phyloP scores from a whole-genome alignment of 306 rosid species.

The Acmispon strigosus region DNA sequence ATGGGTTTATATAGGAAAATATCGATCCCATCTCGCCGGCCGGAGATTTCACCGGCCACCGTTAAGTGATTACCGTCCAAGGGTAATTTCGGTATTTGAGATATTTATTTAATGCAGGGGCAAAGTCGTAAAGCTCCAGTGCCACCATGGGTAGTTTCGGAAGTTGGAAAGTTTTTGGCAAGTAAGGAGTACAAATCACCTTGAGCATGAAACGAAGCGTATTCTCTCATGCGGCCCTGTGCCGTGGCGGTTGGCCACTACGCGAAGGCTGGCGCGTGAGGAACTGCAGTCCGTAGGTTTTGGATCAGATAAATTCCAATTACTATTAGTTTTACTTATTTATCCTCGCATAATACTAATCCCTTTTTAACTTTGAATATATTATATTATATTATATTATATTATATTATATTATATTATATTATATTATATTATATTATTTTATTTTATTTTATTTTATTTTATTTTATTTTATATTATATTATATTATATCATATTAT shows the following conservation, averaged over 20 bases:
- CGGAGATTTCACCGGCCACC: slow-evolving; percentile 35
- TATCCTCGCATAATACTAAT: neutral
- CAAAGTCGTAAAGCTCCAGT: neutral
- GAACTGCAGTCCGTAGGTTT: neutral
- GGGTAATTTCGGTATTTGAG: neutral
- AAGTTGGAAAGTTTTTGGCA: accelerated
- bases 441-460: too few species aligned
- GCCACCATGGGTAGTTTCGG: neutral
- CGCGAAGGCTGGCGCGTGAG: neutral
- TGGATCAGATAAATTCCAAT: neutral
- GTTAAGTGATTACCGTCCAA: slow-evolving; percentile 28
- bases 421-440: too few species aligned
- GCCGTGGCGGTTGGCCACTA: neutral
- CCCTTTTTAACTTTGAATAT: neutral
- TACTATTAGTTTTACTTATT: neutral
- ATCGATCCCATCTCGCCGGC: slow-evolving; percentile 34
- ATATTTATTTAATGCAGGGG: neutral
- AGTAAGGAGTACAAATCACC: neutral
- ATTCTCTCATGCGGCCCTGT: neutral
- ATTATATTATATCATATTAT: too few species aligned
- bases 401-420: too few species aligned
- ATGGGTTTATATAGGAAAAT: slow-evolving; percentile 86
- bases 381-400: too few species aligned
- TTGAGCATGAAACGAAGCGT: neutral
- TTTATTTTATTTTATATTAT: too few species aligned